Percentiles rank a stretch among this genome's conserved stretches.
phyloP scores from a whole-genome alignment of 257 asterid genomes.

The Leptodermis oblonga region DNA sequence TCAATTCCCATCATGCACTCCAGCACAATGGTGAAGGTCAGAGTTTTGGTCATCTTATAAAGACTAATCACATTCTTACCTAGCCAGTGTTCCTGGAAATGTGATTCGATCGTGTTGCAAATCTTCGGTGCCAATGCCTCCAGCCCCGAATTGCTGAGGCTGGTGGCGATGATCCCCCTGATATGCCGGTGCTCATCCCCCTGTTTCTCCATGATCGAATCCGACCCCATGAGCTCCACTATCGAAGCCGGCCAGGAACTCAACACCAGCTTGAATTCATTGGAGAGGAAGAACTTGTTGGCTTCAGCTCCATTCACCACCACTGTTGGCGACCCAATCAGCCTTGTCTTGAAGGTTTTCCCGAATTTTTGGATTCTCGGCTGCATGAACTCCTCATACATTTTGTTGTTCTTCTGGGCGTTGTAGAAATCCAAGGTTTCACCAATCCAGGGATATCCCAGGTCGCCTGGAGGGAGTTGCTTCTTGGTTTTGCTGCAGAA shows the following conservation, averaged over 20 bases:
- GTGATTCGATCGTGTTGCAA: conserved; percentile 39
- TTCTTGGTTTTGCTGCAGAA: conserved; percentile 24
- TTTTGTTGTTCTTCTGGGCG: conserved; percentile 61
- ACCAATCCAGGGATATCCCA: conserved; percentile 84
- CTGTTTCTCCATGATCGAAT: conserved; percentile 82
- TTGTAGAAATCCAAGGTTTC: conserved; percentile 70
- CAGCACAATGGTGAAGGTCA: conserved; percentile 64
- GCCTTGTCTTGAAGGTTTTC: conserved; percentile 60
- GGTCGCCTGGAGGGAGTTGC: conserved; percentile 63
- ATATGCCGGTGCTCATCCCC: conserved; percentile 66
- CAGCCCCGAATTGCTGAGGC: conserved; percentile 46
- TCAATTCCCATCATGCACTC: conserved; percentile 75
- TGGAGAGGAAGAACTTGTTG: conserved; percentile 71
- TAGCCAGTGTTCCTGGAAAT: conserved; percentile 41
- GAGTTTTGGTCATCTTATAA: conserved; percentile 36
- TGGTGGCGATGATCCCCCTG: conserved; percentile 64
- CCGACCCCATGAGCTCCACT: conserved; percentile 73
- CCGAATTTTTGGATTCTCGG: conserved; percentile 59
- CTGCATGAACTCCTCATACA: conserved; percentile 61
- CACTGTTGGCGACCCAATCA: conserved; percentile 78
- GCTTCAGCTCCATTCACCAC: conserved; percentile 83
- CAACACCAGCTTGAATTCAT: conserved; percentile 75
- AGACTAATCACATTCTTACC: conserved; percentile 41
- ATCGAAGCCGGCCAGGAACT: conserved; percentile 94
- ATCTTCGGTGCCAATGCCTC: conserved; percentile 61